phyloP scores from a whole-genome alignment of 768 basidiomycete species.

The Gelatoporia subvermispora region DNA sequence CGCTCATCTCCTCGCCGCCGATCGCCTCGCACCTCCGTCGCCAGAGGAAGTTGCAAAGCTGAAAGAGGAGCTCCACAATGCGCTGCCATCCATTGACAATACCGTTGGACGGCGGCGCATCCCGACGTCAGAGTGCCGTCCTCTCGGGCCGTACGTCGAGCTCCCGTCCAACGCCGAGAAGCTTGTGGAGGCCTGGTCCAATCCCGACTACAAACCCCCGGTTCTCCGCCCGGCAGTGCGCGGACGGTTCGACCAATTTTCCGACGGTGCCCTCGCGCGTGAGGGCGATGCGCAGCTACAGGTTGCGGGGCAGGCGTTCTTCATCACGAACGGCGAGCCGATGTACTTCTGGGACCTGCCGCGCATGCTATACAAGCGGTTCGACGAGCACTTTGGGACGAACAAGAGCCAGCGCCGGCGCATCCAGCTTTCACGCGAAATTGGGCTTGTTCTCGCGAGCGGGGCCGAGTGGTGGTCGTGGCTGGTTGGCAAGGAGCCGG shows the following conservation, averaged over 20 bases:
- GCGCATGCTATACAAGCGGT: constrained; percentile 67
- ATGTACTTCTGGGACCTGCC: constrained; percentile 95
- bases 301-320: constrained; percentile 91
- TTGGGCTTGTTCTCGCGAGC: constrained; percentile 70
- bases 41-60: constrained; percentile 31
- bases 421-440: constrained; percentile 48
- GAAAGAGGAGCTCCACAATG: constrained; percentile 38
- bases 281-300: constrained; percentile 54
- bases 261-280: constrained; percentile 49
- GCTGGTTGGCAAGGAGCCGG: constrained; percentile 72
- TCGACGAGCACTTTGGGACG: constrained; percentile 45
- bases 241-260: constrained; percentile 77
- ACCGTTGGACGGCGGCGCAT: constrained; percentile 63
- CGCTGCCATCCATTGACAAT: constrained; percentile 56
- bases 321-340: constrained; percentile 96
- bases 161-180: constrained; percentile 53
- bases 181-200: constrained; percentile 53
- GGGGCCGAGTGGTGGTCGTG: constrained; percentile 71
- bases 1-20: constrained; percentile 90
- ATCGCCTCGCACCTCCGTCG: constrained; percentile 63
- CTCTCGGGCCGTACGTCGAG: constrained; percentile 75
- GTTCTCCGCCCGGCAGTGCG: constrained; percentile 56
- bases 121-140: constrained; percentile 77
- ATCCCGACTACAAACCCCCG: constrained; percentile 36
- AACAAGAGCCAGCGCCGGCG: constrained; percentile 39